Evolutionary conservation across 352 stramenopile species (phyloP).

Genomic region (Phytophthora chlamydospora): DNA sequence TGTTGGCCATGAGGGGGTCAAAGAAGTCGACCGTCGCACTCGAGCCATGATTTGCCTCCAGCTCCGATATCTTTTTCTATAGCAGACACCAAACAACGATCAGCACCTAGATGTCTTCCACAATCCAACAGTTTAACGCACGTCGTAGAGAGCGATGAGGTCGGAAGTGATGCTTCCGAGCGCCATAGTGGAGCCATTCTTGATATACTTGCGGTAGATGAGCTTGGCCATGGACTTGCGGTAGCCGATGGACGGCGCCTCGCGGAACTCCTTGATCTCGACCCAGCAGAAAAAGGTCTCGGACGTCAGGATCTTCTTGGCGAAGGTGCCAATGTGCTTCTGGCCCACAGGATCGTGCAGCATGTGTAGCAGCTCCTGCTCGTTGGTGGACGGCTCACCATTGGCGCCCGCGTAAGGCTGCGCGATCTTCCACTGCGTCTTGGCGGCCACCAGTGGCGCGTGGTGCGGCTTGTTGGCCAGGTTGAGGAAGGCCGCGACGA

Average conservation of each 20-base stretch:
- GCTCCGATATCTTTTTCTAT: constrained; percentile 68
- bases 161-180: constrained; percentile 79
- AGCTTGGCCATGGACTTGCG: constrained; percentile 80
- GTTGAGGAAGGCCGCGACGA: constrained; percentile 56
- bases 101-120: no score
- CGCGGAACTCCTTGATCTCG: constrained; percentile 84
- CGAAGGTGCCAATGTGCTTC: constrained; percentile 81
- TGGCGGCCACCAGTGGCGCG: constrained; percentile 71
- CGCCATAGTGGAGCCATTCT: constrained; percentile 73
- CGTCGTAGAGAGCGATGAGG: constrained; percentile 70
- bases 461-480: constrained; percentile 71
- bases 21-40: constrained; percentile 73
- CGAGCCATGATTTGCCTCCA: constrained; percentile 42
- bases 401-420: constrained; percentile 53
- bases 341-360: constrained; percentile 81
- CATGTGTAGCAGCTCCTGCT: constrained; percentile 73
- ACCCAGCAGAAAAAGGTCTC: constrained; percentile 90
- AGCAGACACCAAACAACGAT: no score
- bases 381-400: constrained; percentile 57
- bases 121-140: constrained; percentile 26
- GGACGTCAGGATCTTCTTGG: constrained; percentile 84
- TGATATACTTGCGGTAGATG: constrained; percentile 89
- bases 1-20: constrained; percentile 67
- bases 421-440: constrained; percentile 81
- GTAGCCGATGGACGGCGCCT: constrained; percentile 69